Conservation (phyloP, 2,329 filamentous ascomycete genomes). For the Stagonosporopsis vannaccii region DNA sequence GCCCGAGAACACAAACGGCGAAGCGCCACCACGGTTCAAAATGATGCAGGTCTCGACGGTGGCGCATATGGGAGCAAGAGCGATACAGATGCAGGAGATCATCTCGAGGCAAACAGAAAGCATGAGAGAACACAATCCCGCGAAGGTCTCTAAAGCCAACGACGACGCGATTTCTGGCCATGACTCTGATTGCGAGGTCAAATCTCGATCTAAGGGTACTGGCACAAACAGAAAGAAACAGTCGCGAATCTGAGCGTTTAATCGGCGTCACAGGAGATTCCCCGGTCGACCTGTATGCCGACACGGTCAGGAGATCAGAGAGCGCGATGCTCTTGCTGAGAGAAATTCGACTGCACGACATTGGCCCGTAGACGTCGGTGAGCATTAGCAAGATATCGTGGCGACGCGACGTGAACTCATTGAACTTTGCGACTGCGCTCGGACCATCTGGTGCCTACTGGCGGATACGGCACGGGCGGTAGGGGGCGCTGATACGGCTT, state of each 20-base stretch:
- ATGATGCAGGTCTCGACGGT: too few relatives aligned
- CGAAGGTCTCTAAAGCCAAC: too few relatives aligned
- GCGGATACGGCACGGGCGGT: neutral
- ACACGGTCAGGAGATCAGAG: neutral
- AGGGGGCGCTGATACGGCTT: neutral
- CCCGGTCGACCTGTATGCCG: neutral
- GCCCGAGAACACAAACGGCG: too few relatives aligned
- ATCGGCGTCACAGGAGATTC: neutral
- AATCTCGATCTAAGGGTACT: too few relatives aligned
- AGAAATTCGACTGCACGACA: neutral
- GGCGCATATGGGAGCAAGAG: too few relatives aligned
- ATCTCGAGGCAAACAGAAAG: too few relatives aligned
- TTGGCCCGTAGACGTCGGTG: neutral
- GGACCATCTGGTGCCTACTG: neutral
- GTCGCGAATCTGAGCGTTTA: neutral
- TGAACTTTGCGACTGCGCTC: neutral
- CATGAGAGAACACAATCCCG: too few relatives aligned
- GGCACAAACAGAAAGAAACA: neutral
- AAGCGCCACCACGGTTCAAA: too few relatives aligned
- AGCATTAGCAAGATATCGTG: neutral
- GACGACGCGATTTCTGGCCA: too few relatives aligned
- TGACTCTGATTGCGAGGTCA: too few relatives aligned
- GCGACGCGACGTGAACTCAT: neutral
- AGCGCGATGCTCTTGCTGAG: neutral
- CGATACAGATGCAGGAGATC: too few relatives aligned